Evolutionary conservation across 495 filamentous ascomycete genomes (phyloP).

Genomic region (Melanomma pulvis-pyrius): DNA sequence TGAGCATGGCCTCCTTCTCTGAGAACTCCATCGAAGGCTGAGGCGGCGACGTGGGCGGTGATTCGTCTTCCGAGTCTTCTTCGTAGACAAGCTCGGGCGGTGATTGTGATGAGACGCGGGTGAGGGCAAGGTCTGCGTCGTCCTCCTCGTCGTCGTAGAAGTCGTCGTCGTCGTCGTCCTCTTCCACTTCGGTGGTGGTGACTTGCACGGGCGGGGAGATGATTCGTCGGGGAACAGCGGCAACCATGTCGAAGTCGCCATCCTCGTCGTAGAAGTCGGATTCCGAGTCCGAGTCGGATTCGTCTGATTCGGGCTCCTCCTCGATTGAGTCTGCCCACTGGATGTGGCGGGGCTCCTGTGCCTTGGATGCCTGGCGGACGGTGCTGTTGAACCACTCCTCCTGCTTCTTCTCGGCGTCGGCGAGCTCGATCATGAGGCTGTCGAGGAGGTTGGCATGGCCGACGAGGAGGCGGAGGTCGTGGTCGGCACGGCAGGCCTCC

Average conservation of each 20-base stretch:
- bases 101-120: slow-evolving; percentile 65
- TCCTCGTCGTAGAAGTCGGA: slow-evolving; percentile 41
- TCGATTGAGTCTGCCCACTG: slow-evolving; percentile 83
- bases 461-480: slow-evolving; percentile 91
- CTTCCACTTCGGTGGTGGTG: slow-evolving; percentile 36
- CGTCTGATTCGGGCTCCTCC: slow-evolving; percentile 73
- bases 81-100: slow-evolving; percentile 79
- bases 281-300: slow-evolving; percentile 51
- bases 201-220: slow-evolving; percentile 47
- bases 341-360: slow-evolving; percentile 67
- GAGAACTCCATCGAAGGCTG: slow-evolving; percentile 65
- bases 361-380: slow-evolving; percentile 69
- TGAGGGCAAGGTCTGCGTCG: slow-evolving; percentile 67
- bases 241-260: slow-evolving; percentile 43
- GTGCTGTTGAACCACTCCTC: slow-evolving; percentile 98
- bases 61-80: slow-evolving; percentile 73
- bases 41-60: slow-evolving; percentile 85
- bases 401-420: slow-evolving; percentile 92
- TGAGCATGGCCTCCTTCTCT: slow-evolving; percentile 64
- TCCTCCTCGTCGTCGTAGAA: slow-evolving; percentile 70
- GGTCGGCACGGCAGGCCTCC: slow-evolving; percentile 86
- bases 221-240: slow-evolving; percentile 41
- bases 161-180: slow-evolving; percentile 50
- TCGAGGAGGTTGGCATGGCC: slow-evolving; percentile 98
- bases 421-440: slow-evolving; percentile 90